Evolutionary conservation across 495 filamentous ascomycete genomes (phyloP).

Genomic region (Massariosphaeria phaeospora): DNA sequence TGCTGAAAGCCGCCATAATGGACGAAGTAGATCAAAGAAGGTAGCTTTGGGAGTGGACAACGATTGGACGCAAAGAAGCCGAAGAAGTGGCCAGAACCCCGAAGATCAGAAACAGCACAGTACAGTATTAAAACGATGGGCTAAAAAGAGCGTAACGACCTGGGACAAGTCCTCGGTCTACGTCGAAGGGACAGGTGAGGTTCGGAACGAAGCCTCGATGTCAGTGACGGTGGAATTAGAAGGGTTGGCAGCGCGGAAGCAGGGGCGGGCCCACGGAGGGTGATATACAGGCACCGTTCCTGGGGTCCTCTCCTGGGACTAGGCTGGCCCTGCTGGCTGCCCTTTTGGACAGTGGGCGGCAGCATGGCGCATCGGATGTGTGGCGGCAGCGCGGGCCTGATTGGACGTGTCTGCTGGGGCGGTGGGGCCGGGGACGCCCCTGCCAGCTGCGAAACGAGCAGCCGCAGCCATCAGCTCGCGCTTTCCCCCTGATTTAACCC

Average conservation of each 20-base stretch:
- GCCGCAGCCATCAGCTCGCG: too few relatives aligned
- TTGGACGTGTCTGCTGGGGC: too few relatives aligned
- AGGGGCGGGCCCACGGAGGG: not conserved
- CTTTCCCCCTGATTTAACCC: too few relatives aligned
- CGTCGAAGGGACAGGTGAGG: not conserved
- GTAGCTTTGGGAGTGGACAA: not conserved
- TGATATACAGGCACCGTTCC: slow-evolving; percentile 1
- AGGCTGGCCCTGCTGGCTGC: too few relatives aligned
- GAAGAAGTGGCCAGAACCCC: not conserved
- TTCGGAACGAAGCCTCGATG: slow-evolving; percentile 11
- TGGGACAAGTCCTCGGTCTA: slow-evolving; percentile 21
- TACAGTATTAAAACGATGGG: not conserved
- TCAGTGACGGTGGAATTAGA: slow-evolving; percentile 2
- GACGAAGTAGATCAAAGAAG: not conserved
- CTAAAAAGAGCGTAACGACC: slow-evolving; percentile 26
- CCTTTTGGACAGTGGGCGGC: too few relatives aligned
- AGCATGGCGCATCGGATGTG: too few relatives aligned
- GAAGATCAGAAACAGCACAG: not conserved
- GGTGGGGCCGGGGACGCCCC: too few relatives aligned
- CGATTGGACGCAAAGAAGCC: slow-evolving; percentile 4
- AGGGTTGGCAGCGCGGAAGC: not conserved
- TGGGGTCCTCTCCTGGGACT: too few relatives aligned
- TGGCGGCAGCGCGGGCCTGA: too few relatives aligned
- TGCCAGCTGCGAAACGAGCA: too few relatives aligned
- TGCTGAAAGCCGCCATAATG: slow-evolving; percentile 23